Base-by-base conservation (phyloP, 1,284 basidiomycete genomes). In the Melampsora americana region DNA sequence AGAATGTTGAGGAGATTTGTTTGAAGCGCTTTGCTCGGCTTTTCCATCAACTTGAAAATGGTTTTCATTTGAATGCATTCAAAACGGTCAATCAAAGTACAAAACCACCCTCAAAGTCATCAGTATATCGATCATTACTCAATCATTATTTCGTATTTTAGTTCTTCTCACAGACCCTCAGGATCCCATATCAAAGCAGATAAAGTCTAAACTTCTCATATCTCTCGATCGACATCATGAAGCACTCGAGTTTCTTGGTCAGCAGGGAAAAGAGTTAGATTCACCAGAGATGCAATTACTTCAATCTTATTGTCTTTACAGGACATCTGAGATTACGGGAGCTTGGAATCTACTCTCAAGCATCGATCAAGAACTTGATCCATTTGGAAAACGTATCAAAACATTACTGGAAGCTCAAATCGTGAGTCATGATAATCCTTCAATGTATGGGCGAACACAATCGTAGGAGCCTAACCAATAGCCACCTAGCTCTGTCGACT, bases 61-160 rank as follows among this genome's bases (percentile, higher is more conserved):
- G 70, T 18, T 72, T 72, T n/a, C 42, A 72, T 65, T 32, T 46
- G 30, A 72, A 72, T 26, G 70, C 70, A 32, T 18, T 66, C 26
- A 72, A 72, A 26, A 72, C 70, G 28, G 62, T 60, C 46, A 72
- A 72, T 65, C 70, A 65, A 56, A 44, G 70, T 66, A 61, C 12
- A 61, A 28, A n/a, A 12, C 12, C 61, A 5, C 16, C 44, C 20
- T n/a, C 16, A 60, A 35, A 20, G 39, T 56, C 14, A 12, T 30
- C n/a, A 39, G 23, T 70, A 26, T 70, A 23, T 18, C 26, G 23
- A 28, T 18, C 16, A 6, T 30, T 28, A 35, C 44, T 39, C 46
- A 26, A 39, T 32, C 23, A 32, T 12, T 53, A 12, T 48, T 18
- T 23, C 12, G 11, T n/a, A 6, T 28, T n/a, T 2, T 5, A 72